Base-by-base conservation (phyloP, 2,329 filamentous ascomycete genomes). In the Didymella keratinophila region DNA sequence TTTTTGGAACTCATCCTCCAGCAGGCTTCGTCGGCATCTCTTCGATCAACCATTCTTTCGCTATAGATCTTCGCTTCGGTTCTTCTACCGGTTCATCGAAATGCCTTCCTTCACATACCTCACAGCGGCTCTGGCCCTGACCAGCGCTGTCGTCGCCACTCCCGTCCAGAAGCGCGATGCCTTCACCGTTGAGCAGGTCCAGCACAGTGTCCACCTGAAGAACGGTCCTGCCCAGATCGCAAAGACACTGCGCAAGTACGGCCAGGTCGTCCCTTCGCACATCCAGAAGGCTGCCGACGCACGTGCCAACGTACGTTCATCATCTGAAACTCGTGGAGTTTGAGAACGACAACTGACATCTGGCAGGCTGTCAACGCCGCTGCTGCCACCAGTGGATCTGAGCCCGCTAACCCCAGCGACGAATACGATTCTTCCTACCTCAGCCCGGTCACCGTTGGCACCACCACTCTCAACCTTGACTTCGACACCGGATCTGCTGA, bases 401-500 rank as follows among this genome's bases (percentile, higher is more conserved):
- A 76, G 12, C 65, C 74, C 52, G 78, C 79, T 46, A 74, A 71
- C 36, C 79, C 80, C 12, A 70, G 72, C 56, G 79, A 81, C 53
- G 62, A 73, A 34, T 71, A 72, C 58, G 74, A 77, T 41, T 68
- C 67, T 8, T 62, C 67, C 14, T 75, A 73, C 56, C 59, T 74
- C 52, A 66, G 63, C 63, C 85, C 87, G 0, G 85, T 92, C 45
- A 81, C 79, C 2, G 79, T 92, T 61, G 90, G 89, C 43, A 78
- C 83, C 70, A 86, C 88, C 66, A 84, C 79, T 3, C 72, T 91
- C 62, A 83, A 86, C 58, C 73, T 93, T 60, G 88, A 91, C 71
- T 84, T 93, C 60, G 90, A 93, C 65, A 93, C 90, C 14, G 88
- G 82, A 62, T 89, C 81, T 62, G 82, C 87, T 41, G 88, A 90